Base-by-base conservation (phyloP, 768 basidiomycete species). In the Mycena polygramma region DNA sequence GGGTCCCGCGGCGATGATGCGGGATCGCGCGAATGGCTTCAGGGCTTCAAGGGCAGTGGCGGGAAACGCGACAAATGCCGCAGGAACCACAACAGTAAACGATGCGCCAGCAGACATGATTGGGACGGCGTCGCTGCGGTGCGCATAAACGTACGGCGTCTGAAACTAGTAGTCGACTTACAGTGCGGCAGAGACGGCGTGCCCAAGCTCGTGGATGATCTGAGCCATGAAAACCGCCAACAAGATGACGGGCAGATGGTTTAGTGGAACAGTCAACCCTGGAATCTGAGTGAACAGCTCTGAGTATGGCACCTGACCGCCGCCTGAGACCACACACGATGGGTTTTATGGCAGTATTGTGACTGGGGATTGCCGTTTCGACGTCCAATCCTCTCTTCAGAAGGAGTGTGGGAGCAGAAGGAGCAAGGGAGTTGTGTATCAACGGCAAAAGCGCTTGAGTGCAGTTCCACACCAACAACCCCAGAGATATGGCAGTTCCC, bases 201-300 rank as follows among this genome's bases (percentile, higher is more conserved):
- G 95, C 8, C 95, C 95, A 0, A 87, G 78, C 80, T 97, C 95
- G 73, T 96, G 95, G 22, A 93, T 77, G n/a, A 91, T 73, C 78
- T 95, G 94, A 63, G 87, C 86, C 11, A 88, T 26, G 54, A 91
- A 83, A 19, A 96, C 83, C 0, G 91, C 86, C 8, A 87, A 39
- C 9, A 95, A 73, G 57, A 96, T 87, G 19, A 90, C 72, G 7
- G 92, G 92, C 1, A 94, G 76, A 75, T 96, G 90, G 30, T 81
- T 79, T n/a, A 94, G 75, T 1, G 95, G 95, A 1, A 93, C 88
- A 2, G 94, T 97, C 9, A 95, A 70, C 1, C 95, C 95, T 24
- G 95, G 95, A 45, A 97, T 90, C 94, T 95, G 72, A 20, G 14
- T 1, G 60, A 24, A 20, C 13, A 70, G 35, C 30, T n/a, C 60